A percentile compares a stretch with the other conserved stretches of the same genome.
These are phyloP conservation scores for Chlorella sp. DNA, from an alignment of 139 green algal species.

Conservation along the genomic window DNA sequence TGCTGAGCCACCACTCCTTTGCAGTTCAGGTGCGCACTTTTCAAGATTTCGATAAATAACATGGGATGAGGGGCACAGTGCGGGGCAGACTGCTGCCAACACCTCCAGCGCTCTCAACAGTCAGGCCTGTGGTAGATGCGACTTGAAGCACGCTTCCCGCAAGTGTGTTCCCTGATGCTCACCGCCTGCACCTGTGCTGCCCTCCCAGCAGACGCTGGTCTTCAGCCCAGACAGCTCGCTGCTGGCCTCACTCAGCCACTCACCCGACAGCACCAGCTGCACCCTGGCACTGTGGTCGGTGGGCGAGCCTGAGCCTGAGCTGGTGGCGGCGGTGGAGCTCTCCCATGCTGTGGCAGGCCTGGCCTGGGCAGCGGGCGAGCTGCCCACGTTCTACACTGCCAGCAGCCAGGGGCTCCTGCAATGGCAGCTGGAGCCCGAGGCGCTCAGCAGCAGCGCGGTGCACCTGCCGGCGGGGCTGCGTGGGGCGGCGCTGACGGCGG, in stretches of 20 bases:
- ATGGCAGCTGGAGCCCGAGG: constrained; percentile 61
- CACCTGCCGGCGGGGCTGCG: constrained; percentile 7
- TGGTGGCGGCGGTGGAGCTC: constrained; percentile 49
- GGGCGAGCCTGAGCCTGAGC: constrained; percentile 2
- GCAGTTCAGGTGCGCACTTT: not conserved
- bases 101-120: no score
- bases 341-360: constrained; percentile 5
- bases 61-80: no score
- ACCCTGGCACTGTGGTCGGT: constrained; percentile 65
- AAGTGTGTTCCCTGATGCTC: not conserved
- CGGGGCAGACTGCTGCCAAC: no score
- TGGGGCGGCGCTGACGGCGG: not conserved
- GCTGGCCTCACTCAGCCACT: constrained; percentile 47
- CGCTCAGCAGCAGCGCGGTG: constrained; percentile 49
- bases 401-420: constrained; percentile 52
- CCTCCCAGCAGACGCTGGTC: constrained; percentile 16
- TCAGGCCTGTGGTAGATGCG: not conserved
- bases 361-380: constrained; percentile 38
- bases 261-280: constrained; percentile 31
- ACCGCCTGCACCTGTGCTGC: not conserved
- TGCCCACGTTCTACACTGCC: constrained; percentile 59
- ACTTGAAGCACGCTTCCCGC: not conserved
- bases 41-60: not conserved
- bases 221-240: constrained; percentile 57
- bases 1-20: constrained; percentile 25